A percentile compares a stretch with the other conserved stretches of the same genome.
Evolutionary conservation across 2,329 filamentous ascomycete species (phyloP).

Genomic region (Aspergillus pseudoviridinutans): DNA sequence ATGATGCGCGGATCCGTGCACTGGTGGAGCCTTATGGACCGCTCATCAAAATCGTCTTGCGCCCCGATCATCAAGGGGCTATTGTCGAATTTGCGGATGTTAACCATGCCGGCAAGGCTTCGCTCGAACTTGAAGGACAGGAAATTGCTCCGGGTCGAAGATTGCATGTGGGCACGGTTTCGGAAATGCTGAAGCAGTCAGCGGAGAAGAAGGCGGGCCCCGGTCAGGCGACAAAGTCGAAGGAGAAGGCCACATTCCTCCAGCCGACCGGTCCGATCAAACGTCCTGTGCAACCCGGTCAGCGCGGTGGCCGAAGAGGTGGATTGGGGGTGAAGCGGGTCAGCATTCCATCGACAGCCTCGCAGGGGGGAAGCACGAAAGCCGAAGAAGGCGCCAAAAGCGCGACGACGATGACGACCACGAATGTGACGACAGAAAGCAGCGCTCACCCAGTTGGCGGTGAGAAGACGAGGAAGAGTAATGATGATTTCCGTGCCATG

Average conservation of each 20-base stretch:
- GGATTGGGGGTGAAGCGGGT: slow-evolving; percentile 49
- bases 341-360: slow-evolving; percentile 12
- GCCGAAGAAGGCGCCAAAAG: slow-evolving; percentile 10
- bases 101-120: slow-evolving; percentile 62
- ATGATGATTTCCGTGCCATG: slow-evolving; percentile 56
- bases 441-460: slow-evolving; percentile 10
- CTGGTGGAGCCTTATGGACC: slow-evolving; percentile 67
- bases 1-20: slow-evolving; percentile 73
- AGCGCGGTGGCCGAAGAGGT: slow-evolving; percentile 42
- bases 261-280: slow-evolving; percentile 36
- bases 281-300: slow-evolving; percentile 44
- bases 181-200: slow-evolving; percentile 46
- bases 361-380: slow-evolving; percentile 2
- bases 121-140: slow-evolving; percentile 43
- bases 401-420: slow-evolving; percentile 21
- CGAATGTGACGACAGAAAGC: slow-evolving; percentile 22
- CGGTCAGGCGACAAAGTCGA: slow-evolving; percentile 38
- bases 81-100: slow-evolving; percentile 76
- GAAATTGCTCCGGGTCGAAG: slow-evolving; percentile 42
- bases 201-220: slow-evolving; percentile 40
- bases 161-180: slow-evolving; percentile 49
- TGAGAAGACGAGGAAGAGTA: slow-evolving; percentile 47
- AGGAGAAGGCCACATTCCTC: slow-evolving; percentile 29
- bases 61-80: slow-evolving; percentile 78
- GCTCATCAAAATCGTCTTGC: slow-evolving; percentile 71